A percentile compares a stretch with the other conserved stretches of the same genome.
Evolutionary conservation across 2,329 filamentous ascomycete species (phyloP).

Genomic region (Clonostachys chloroleuca): DNA sequence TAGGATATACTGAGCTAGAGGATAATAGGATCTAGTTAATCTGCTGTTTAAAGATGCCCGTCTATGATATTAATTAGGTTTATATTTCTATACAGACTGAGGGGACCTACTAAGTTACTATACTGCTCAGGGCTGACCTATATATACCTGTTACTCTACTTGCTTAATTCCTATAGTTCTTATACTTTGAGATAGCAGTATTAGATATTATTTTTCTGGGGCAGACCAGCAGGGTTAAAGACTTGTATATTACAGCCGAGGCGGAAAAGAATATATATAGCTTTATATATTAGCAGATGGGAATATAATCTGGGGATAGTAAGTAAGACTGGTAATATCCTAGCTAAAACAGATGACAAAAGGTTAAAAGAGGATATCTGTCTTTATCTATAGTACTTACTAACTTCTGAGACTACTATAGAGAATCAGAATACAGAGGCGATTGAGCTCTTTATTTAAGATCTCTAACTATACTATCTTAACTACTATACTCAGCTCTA

Average conservation of each 20-base stretch:
- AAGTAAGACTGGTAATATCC: too few relatives aligned
- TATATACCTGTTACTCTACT: constrained; percentile 63
- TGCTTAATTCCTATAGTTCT: constrained; percentile 55
- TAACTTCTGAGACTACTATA: constrained; percentile 52
- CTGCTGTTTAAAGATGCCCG: constrained; percentile 64
- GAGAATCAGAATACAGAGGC: constrained; percentile 53
- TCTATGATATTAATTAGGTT: constrained; percentile 26
- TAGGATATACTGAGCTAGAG: constrained; percentile 58
- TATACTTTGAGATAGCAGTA: constrained; percentile 55
- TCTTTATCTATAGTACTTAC: too few relatives aligned
- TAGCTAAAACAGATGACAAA: too few relatives aligned
- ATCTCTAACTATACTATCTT: constrained; percentile 42
- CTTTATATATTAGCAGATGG: constrained; percentile 53
- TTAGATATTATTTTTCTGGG: constrained; percentile 58
- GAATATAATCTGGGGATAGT: constrained; percentile 46
- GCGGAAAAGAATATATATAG: constrained; percentile 53
- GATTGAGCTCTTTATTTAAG: constrained; percentile 20
- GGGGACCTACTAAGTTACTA: constrained; percentile 46
- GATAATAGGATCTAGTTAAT: constrained; percentile 66
- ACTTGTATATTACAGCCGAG: constrained; percentile 64
- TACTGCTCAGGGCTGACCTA: constrained; percentile 66
- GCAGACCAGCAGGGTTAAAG: constrained; percentile 53
- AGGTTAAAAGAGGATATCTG: too few relatives aligned
- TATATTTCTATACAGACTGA: neutral
- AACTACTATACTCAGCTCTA: constrained; percentile 50